Percentiles rank a stretch among this genome's conserved stretches.
Conservation (phyloP, 2,329 filamentous ascomycete species). For the Trichoderma hamatum region DNA sequence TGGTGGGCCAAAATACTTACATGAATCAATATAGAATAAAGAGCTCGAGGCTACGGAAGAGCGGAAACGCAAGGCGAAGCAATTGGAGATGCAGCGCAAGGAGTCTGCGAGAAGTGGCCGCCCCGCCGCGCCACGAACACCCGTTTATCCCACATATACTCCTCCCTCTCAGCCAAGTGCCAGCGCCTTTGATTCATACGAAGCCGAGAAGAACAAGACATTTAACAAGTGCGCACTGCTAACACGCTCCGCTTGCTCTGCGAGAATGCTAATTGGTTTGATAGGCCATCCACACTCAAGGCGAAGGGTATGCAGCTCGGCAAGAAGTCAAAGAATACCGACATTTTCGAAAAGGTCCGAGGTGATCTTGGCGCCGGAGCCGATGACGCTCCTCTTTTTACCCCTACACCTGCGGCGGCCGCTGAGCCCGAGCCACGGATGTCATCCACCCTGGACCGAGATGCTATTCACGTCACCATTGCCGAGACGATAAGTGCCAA, state of each 20-base stretch:
- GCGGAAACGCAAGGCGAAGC: conserved; percentile 97
- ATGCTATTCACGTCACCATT: conserved; percentile 85
- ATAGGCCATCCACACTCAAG: conserved; percentile 68
- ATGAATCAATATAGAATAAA: conserved; percentile 71
- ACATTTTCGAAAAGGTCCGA: conserved; percentile 95
- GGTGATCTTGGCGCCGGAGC: conserved; percentile 87
- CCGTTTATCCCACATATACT: conserved; percentile 87
- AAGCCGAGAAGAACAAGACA: conserved; percentile 95
- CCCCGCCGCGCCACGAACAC: conserved; percentile 68
- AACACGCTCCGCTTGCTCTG: background rate
- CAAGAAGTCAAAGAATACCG: conserved; percentile 97
- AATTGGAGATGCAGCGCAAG: conserved; percentile 98
- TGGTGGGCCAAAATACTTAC: conserved; percentile 32
- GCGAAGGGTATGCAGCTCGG: conserved; percentile 99
- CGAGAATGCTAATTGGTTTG: conserved; percentile 21
- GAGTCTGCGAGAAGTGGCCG: conserved; percentile 82
- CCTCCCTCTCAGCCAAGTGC: conserved; percentile 73
- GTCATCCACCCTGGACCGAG: conserved; percentile 73
- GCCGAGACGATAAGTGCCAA: conserved; percentile 90
- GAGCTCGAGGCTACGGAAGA: conserved; percentile 97
- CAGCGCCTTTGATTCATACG: conserved; percentile 90
- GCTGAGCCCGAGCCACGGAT: conserved; percentile 59
- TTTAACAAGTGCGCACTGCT: conserved; percentile 62
- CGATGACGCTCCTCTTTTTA: conserved; percentile 75
- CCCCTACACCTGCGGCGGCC: conserved; percentile 53